Base-by-base conservation (phyloP, 169 alveolate species). In the Ichthyophthirius multifiliis region DNA sequence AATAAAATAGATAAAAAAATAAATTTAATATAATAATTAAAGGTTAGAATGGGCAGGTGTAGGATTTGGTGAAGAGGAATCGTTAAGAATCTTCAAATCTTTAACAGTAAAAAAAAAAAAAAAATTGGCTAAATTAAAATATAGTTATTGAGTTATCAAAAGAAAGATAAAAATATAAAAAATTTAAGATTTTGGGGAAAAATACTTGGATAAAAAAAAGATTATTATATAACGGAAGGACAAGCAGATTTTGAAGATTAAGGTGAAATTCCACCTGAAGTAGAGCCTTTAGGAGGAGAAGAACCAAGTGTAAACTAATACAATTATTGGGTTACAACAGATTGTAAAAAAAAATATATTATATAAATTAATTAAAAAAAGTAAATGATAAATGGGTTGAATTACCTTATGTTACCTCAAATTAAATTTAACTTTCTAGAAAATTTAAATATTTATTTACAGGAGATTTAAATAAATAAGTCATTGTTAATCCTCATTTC, bases 401-500 rank as follows among this genome's bases (percentile, higher is more conserved):
- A 67, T 83, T 93, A n/a, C 96, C 96, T 20, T 92, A 87, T 75
- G 83, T 90, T 13, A 65, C 75, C 3, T 95, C 96, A n/a, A 77
- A 76, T 27, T 89, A 89, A 47, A 85, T 93, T n/a, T 73, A 31
- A 63, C 82, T 86, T 32, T 78, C 94, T 2, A 87, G 95, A 73
- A 44, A 74, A 62, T 89, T 93, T 45, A 93, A 85, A 83, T 92
- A 89, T 75, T 62, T 77, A 43, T 90, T 93, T 65, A 86, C 96
- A 7, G 96, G 96, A 23, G 84, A 93, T 82, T 84, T 93, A 63
- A 92, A 90, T 37, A 77, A 85, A 43, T 83, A 85, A 46, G 90
- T 93, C 13, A 76, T 84, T 67, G 90, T 93, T 2, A 93, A 93
- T 80, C 96, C 96, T 15, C 88, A 76, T 85, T 93, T 93, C 90